A percentile compares a stretch with the other conserved stretches of the same genome.
Evolutionary conservation across 176 grass and related monocot genomes (phyloP).

Genomic region (Bromus sterilis): DNA sequence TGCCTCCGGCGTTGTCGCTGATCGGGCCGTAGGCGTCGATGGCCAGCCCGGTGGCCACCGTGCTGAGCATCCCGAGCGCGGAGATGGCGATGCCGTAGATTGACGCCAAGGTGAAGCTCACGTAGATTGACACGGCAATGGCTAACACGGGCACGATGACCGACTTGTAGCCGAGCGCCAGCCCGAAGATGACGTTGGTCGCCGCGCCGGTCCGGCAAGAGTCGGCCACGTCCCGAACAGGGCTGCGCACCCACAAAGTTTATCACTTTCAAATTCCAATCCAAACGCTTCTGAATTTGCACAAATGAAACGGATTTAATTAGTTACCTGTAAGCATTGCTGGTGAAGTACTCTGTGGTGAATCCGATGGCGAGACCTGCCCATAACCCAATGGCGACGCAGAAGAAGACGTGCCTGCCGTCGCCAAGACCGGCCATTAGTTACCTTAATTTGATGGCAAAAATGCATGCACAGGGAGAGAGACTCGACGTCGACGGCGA

Average conservation of each 20-base stretch:
- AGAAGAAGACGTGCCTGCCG: background rate
- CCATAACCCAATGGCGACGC: background rate
- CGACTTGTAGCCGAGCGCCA: conserved; percentile 15
- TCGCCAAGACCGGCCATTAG: background rate
- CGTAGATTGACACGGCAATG: conserved; percentile 43
- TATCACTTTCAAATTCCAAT: too few species aligned
- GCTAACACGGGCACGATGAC: conserved; percentile 59
- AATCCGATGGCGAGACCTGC: background rate
- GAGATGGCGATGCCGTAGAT: conserved; percentile 71
- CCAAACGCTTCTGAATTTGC: background rate
- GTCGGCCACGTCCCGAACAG: conserved; percentile 34
- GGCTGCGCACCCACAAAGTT: conserved; percentile 11
- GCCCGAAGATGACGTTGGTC: background rate
- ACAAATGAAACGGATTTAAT: background rate
- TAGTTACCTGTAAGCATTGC: conserved; percentile 55
- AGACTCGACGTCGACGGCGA: background rate
- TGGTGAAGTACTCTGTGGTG: background rate
- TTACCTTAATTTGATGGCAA: background rate
- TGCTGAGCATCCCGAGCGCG: conserved; percentile 75
- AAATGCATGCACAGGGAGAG: background rate
- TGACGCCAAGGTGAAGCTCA: conserved; percentile 51
- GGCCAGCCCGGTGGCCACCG: conserved; percentile 52
- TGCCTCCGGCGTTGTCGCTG: conserved; percentile 60
- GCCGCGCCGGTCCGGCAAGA: background rate
- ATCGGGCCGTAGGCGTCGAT: conserved; percentile 71